phyloP scores from a whole-genome alignment of 345 rosid genomes.

The Hibiscus tridactylites region DNA sequence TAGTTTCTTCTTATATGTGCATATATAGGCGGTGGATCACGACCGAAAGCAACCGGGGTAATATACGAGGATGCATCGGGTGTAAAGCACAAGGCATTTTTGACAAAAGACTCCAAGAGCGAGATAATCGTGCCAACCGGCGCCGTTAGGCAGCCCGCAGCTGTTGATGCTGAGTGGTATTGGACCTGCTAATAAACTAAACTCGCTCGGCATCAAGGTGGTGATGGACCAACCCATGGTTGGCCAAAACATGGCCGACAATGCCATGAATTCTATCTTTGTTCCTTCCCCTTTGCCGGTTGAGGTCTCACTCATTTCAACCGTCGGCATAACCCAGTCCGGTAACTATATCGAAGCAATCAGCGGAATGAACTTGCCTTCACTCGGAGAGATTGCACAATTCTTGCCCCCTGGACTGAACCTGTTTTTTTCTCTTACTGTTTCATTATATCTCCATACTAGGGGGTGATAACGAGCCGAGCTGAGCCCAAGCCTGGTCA shows the following conservation, averaged over 20 bases:
- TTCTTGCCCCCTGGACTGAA: slow-evolving; percentile 24
- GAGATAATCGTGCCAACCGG: slow-evolving; percentile 67
- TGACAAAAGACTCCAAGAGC: slow-evolving; percentile 23
- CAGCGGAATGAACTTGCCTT: slow-evolving; percentile 42
- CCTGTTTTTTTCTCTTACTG: slow-evolving; percentile 26
- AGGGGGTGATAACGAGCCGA: no score
- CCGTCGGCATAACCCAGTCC: slow-evolving; percentile 52
- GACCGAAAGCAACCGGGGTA: slow-evolving; percentile 48
- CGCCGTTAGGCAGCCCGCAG: slow-evolving; percentile 72
- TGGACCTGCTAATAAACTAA: slow-evolving; percentile 49
- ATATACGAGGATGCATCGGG: slow-evolving; percentile 41
- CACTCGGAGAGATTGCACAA: slow-evolving; percentile 23
- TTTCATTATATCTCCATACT: background rate
- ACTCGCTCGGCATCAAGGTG: slow-evolving; percentile 31
- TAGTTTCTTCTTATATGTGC: no score
- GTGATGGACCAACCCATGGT: slow-evolving; percentile 61
- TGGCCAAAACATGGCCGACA: slow-evolving; percentile 77
- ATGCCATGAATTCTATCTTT: slow-evolving; percentile 57
- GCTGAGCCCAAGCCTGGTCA: no score
- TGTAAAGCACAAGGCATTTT: slow-evolving; percentile 29
- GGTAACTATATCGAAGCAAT: slow-evolving; percentile 57
- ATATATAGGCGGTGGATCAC: no score
- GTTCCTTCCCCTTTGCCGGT: slow-evolving; percentile 63
- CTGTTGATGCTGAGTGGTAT: slow-evolving; percentile 69
- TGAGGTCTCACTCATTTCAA: slow-evolving; percentile 64